Percentiles rank a stretch among this genome's conserved stretches.
Conservation (phyloP, 306 rosid species). For the Hylodesmum podocarpum region DNA sequence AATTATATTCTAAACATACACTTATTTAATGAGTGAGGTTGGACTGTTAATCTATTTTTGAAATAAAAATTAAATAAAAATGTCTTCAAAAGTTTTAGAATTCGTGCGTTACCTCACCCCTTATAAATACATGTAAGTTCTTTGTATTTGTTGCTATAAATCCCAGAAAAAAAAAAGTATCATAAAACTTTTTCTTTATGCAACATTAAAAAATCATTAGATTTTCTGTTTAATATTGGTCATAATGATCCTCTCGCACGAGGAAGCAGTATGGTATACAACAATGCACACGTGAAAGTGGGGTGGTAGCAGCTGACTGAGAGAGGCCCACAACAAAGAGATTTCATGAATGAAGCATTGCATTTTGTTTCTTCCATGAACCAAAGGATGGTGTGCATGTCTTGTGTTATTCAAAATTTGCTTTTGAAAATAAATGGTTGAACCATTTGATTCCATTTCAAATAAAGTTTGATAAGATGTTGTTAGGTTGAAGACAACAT, state of each 20-base stretch:
- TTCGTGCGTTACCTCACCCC: no score
- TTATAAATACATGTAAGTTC: no score
- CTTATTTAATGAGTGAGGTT: no score
- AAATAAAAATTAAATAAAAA: no score
- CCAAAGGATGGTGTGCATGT: neutral
- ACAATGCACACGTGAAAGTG: slow-evolving; percentile 49
- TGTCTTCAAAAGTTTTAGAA: no score
- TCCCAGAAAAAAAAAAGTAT: no score
- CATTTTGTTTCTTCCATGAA: slow-evolving; percentile 9
- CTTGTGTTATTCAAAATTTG: neutral
- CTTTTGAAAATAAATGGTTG: neutral
- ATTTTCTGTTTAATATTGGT: neutral
- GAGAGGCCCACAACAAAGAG: slow-evolving; percentile 33
- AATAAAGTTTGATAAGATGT: no score
- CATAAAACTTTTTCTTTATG: no score
- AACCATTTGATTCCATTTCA: no score
- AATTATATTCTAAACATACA: no score
- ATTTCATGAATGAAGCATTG: slow-evolving; percentile 39
- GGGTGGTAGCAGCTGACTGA: slow-evolving; percentile 42
- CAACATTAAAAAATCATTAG: neutral
- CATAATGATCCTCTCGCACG: neutral
- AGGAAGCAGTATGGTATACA: neutral
- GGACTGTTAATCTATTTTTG: no score
- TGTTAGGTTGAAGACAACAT: slow-evolving; percentile 53
- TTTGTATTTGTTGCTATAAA: no score